Conservation (phyloP, 805 yeast genomes). For the Pichia rugopelliculosa region DNA sequence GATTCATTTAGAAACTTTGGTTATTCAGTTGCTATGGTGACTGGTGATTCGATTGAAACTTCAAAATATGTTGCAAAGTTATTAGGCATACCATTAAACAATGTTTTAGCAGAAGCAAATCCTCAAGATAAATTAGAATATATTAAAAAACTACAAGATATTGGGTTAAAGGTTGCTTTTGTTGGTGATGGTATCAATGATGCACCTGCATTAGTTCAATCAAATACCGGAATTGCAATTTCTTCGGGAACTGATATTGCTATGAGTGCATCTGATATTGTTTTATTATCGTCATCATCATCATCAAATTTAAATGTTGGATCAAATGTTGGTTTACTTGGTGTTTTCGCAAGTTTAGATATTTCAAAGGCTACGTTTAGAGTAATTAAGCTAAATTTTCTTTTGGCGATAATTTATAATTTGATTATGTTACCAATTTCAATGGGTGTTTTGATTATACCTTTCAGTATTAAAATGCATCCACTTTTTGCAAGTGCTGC, state of each 20-base stretch:
- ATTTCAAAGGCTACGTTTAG: conserved; percentile 63
- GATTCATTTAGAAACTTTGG: conserved; percentile 44
- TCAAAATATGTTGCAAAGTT: conserved; percentile 58
- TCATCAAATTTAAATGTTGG: conserved; percentile 12
- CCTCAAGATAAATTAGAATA: conserved; percentile 73
- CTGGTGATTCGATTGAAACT: conserved; percentile 71
- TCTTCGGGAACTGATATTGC: conserved; percentile 95
- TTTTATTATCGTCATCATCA: conserved; percentile 48
- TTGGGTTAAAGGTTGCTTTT: conserved; percentile 57
- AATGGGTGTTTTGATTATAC: conserved; percentile 77
- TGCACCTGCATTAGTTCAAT: conserved; percentile 88
- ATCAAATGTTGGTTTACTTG: conserved; percentile 19
- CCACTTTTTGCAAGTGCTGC: conserved; percentile 89
- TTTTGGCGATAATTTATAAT: conserved; percentile 85
- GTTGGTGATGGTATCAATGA: conserved; percentile 98
- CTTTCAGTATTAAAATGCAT: conserved; percentile 67
- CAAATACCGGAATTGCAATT: conserved; percentile 86
- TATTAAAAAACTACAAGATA: conserved; percentile 47
- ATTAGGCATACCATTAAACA: conserved; percentile 56
- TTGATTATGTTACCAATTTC: conserved; percentile 85
- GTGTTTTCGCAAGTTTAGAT: conserved; percentile 55
- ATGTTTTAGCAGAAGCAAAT: conserved; percentile 66
- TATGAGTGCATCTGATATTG: conserved; percentile 92
- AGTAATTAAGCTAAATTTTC: conserved; percentile 71
- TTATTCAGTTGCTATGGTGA: conserved; percentile 71